phyloP scores from a whole-genome alignment of 1,284 basidiomycete species.

The Sporisorium scitamineum region DNA sequence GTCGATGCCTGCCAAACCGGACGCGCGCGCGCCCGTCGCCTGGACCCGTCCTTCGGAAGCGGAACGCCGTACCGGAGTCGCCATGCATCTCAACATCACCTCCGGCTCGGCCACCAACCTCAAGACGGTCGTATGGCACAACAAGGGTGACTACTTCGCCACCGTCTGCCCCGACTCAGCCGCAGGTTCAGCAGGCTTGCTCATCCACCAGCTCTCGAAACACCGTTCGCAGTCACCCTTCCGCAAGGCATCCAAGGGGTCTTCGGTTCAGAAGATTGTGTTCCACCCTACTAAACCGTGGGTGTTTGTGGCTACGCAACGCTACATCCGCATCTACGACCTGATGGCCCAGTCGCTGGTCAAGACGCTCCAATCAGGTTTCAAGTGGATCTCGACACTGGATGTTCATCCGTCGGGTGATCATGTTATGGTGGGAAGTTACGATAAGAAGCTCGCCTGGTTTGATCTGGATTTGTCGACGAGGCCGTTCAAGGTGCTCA shows the following conservation, averaged over 20 bases:
- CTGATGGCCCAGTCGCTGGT: slow-evolving; percentile 90
- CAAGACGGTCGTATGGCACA: slow-evolving; percentile 91
- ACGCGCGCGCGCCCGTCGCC: slow-evolving; percentile 69
- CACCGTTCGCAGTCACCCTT: slow-evolving; percentile 98
- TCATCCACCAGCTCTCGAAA: slow-evolving; percentile 94
- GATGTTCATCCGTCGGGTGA: slow-evolving; percentile 88
- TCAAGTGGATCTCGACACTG: slow-evolving; percentile 96
- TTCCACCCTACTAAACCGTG: slow-evolving; percentile 96
- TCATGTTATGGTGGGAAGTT: slow-evolving; percentile 95
- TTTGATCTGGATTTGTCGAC: slow-evolving; percentile 96
- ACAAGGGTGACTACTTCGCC: slow-evolving; percentile 93
- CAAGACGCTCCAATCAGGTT: slow-evolving; percentile 91
- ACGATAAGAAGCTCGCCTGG: slow-evolving; percentile 98
- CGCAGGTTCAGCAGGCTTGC: slow-evolving; percentile 79
- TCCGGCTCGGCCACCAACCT: slow-evolving; percentile 76
- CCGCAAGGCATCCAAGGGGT: slow-evolving; percentile 85
- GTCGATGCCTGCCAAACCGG: slow-evolving; percentile 41
- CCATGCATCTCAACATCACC: slow-evolving; percentile 63
- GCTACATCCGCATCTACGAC: slow-evolving; percentile 95
- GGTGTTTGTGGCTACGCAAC: slow-evolving; percentile 99
- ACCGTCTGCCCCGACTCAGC: slow-evolving; percentile 76
- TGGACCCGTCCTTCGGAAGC: slow-evolving; percentile 73
- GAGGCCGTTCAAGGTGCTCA: slow-evolving; percentile 94
- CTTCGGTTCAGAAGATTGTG: slow-evolving; percentile 84
- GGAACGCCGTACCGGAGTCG: slow-evolving; percentile 72